Evolutionary conservation across 768 basidiomycete genomes (phyloP), one percentile per base, ranked within the genome.

Genomic region (Scleroderma citrinum): DNA sequence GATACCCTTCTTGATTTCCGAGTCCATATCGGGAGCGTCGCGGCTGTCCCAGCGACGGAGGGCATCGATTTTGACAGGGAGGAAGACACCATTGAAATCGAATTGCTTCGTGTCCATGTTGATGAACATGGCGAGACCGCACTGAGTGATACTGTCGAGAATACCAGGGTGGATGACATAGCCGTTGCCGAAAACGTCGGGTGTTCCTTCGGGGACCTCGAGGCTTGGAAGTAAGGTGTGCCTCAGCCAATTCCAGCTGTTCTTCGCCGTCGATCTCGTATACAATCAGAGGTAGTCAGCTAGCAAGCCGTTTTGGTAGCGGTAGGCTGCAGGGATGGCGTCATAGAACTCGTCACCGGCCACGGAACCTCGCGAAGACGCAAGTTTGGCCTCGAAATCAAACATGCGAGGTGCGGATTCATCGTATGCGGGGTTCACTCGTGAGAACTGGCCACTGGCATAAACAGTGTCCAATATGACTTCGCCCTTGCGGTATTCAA

Each of bases 111-210:
- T 56, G 11, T 47, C 47, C 45, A 56, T 53, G 51, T 52, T 56
- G 47, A 56, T 56, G 51, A 53, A 52, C 64, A 65, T 61, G 2
- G 61, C 59, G 14, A 65, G 61, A 47, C 64, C 63, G 24, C 61
- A 63, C 44, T 64, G 63, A 16, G 64, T 64, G 42, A 64, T 63
- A 11, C 63, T 65, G 49, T 68, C 66, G 7, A 68, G 50, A 30
- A 68, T 55, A 47, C 67, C 66, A 3, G 66, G 66, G 48, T 68
- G 67, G 44, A 68, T 61, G 37, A 42, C 51, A 17, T 68, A 68
- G 21, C 63, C 61, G 45, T 54, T 57, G 3, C 60, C 64, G 31
- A 61, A 65, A 5, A 65, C 64, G 7, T 65, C 59, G 7, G 59
- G 59, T 11, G 61, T 63, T 35, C 46, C 51, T 30, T 53, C 51